Conservation (phyloP, 495 filamentous ascomycete genomes). For the Clohesyomyces aquaticus region DNA sequence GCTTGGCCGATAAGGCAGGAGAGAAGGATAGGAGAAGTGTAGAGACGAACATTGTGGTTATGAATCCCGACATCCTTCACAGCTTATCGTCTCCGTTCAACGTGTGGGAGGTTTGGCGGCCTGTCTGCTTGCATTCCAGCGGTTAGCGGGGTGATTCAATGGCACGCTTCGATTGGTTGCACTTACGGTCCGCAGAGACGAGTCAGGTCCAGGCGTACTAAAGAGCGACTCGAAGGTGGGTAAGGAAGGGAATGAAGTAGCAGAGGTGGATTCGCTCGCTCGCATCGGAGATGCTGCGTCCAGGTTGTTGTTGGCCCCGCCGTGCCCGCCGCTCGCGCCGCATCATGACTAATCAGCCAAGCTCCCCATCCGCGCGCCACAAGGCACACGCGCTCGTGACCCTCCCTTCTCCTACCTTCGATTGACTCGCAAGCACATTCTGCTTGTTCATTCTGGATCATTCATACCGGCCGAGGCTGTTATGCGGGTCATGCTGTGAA, state of each 20-base stretch:
- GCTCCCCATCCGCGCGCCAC: neutral
- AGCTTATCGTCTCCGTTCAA: conserved; percentile 17
- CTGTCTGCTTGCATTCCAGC: conserved; percentile 38
- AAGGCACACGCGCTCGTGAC: no score
- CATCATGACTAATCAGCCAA: conserved; percentile 1
- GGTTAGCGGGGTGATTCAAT: conserved; percentile 43
- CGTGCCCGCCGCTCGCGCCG: neutral
- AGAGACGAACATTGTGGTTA: conserved; percentile 71
- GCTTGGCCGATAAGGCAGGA: conserved; percentile 43
- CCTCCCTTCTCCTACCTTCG: no score
- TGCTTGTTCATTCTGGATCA: no score
- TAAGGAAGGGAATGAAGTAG: neutral
- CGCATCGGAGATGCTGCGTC: neutral
- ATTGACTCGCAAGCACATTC: no score
- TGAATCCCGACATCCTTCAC: conserved; percentile 64
- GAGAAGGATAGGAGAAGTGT: conserved; percentile 42
- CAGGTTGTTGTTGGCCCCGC: neutral
- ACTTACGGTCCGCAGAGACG: conserved; percentile 1
- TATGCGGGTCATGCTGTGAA: no score
- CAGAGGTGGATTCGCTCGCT: neutral
- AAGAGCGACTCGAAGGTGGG: conserved; percentile 11
- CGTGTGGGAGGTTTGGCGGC: conserved; percentile 9
- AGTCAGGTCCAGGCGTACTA: conserved; percentile 1
- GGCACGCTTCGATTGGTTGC: conserved; percentile 22
- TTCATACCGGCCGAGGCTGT: no score